Base-by-base conservation (phyloP, 257 asterid species). In the Asclepias syriaca region DNA sequence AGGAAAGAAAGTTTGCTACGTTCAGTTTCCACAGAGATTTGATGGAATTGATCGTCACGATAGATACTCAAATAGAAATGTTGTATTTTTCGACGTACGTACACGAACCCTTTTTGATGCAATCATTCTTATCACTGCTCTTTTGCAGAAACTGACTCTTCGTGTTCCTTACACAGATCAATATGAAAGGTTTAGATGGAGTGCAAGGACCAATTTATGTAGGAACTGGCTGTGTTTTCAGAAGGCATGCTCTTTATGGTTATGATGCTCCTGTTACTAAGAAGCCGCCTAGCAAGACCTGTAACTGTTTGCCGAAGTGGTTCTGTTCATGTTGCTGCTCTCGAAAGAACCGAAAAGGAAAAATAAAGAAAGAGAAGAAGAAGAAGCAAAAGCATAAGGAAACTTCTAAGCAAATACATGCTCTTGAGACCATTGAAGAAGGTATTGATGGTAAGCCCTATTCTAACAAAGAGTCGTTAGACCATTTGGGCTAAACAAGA, bases 111-210 rank as follows among this genome's bases (percentile, higher is more conserved):
- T 43, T 54, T 48, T 54, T 48, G 3, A 40, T 63, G 61, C 72
- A 43, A 49, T 19, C 51, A 63, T 70, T 18, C 32, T 58, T 27
- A 19, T 66, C 71, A 54, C 22, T 76, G 67, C 66, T 61, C 13
- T 73, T 71, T 5, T 60, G 22, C 34, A 6, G 73, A 63, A 32
- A 56, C 77, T 85, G 72, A 85, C 60, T 58, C 61, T 73, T 43
- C 18, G 3, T 64, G 51, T 66, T 74, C 59, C 54, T 71, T 73
- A 61, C 90, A 93, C 90, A 93, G 98, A 93, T 93, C 75, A 93
- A 91, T 70, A 91, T 93, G 98, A 93, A 93, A 81, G 97, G 97
- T 21, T 85, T 93, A 78, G 98, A 93, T 83, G 98, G 98, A 50
- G 72, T 91, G 77, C 98, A 93, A 89, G 98, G 98, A 45, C 98